phyloP scores from a whole-genome alignment of 495 filamentous ascomycete genomes.

The Penicillium simplicissimum region DNA sequence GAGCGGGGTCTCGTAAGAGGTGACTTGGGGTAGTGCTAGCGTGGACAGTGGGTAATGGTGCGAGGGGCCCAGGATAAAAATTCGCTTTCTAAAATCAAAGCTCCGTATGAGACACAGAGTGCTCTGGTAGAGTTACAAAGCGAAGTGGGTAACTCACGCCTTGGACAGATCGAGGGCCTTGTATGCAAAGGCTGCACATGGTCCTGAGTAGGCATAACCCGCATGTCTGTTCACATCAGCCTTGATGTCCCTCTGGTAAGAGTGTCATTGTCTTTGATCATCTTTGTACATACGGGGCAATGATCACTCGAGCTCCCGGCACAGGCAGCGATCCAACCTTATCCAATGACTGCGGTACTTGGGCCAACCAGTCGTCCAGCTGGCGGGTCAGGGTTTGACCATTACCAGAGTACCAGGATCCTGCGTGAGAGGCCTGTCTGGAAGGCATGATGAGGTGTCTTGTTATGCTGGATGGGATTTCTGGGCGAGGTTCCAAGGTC shows the following conservation, averaged over 20 bases:
- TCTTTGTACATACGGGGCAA: constrained; percentile 78
- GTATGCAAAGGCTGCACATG: constrained; percentile 94
- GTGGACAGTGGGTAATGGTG: constrained; percentile 81
- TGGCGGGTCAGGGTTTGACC: constrained; percentile 60
- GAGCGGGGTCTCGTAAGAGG: constrained; percentile 80
- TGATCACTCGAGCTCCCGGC: constrained; percentile 80
- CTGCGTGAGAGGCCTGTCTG: constrained; percentile 68
- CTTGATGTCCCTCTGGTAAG: background rate
- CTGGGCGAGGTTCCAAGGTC: constrained; percentile 7
- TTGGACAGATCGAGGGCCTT: constrained; percentile 81
- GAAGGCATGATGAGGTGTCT: constrained; percentile 48
- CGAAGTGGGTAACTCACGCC: constrained; percentile 51
- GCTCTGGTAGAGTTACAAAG: background rate
- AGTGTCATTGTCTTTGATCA: background rate
- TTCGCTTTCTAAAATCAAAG: constrained; percentile 62
- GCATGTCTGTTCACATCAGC: constrained; percentile 69
- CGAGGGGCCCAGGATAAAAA: constrained; percentile 93
- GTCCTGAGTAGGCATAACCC: constrained; percentile 92
- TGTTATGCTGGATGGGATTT: background rate
- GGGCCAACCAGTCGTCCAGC: constrained; percentile 76
- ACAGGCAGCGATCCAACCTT: constrained; percentile 63
- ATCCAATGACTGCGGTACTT: constrained; percentile 66
- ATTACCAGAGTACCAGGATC: constrained; percentile 82
- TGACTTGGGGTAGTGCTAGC: constrained; percentile 74
- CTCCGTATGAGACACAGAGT: constrained; percentile 7